These are phyloP conservation scores for Austroboletus niveus DNA, from an alignment of 1,284 basidiomycete genomes.

Conservation along the genomic window DNA sequence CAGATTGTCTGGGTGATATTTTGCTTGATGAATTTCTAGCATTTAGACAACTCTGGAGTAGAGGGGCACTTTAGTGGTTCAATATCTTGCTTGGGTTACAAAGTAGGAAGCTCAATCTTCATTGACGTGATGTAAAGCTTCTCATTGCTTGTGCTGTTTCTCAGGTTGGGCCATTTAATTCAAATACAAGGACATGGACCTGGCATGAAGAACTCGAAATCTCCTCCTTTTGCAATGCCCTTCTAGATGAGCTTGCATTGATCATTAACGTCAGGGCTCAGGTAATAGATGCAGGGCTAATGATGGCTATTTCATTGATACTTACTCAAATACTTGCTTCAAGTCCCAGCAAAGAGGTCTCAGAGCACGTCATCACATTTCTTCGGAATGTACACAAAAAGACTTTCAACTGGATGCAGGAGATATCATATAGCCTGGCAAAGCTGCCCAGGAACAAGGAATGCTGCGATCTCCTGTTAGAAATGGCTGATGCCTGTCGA, in stretches of 20 bases:
- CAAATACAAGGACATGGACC: slow-evolving; percentile 9
- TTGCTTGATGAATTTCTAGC: background rate
- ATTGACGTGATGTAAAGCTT: slow-evolving; percentile 35
- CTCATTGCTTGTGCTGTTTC: slow-evolving; percentile 40
- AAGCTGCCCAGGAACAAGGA: background rate
- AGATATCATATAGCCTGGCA: slow-evolving; percentile 4
- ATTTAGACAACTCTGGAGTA: slow-evolving; percentile 37
- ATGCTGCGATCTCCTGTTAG: background rate
- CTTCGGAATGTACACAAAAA: slow-evolving; percentile 31
- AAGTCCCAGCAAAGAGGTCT: slow-evolving; percentile 6
- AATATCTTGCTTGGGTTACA: slow-evolving; percentile 43
- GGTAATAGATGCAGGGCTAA: slow-evolving; percentile 37
- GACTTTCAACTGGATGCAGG: slow-evolving; percentile 36
- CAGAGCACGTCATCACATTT: slow-evolving; percentile 16
- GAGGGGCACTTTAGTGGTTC: slow-evolving; percentile 44
- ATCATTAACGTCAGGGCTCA: slow-evolving; percentile 31
- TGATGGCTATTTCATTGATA: slow-evolving; percentile 35
- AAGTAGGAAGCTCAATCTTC: slow-evolving; percentile 36
- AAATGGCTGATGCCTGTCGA: slow-evolving; percentile 35
- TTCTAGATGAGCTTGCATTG: slow-evolving; percentile 35
- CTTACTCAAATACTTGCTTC: slow-evolving; percentile 34
- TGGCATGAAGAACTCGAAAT: slow-evolving; percentile 34
- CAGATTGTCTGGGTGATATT: slow-evolving; percentile 33
- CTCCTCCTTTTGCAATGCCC: slow-evolving; percentile 28
- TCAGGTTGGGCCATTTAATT: slow-evolving; percentile 37